These are phyloP conservation scores for Spongospora subterranea DNA, from an alignment of 208 protist species.

Conservation along the genomic window DNA sequence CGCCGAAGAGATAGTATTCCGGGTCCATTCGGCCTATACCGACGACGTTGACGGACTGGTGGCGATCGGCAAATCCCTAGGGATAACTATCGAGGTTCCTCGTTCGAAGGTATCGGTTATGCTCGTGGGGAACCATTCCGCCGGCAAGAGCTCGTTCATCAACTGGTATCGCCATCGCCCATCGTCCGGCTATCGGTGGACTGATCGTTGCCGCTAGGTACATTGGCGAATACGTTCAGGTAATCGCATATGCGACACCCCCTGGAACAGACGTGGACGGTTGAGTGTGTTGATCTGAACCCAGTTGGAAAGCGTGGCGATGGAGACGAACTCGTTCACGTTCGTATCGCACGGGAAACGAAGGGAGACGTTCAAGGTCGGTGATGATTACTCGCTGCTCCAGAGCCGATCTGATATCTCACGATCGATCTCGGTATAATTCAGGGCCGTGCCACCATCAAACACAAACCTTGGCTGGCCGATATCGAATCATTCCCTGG, in stretches of 20 bases:
- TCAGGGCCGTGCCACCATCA: slow-evolving; percentile 50
- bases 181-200: not conserved
- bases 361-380: not conserved
- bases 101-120: slow-evolving; percentile 22
- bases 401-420: not conserved
- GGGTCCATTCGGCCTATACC: not conserved
- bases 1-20: not conserved
- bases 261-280: too few species aligned
- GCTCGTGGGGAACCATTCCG: slow-evolving; percentile 46
- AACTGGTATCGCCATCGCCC: slow-evolving; percentile 6
- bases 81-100: not conserved
- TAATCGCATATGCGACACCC: not conserved
- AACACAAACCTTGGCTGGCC: slow-evolving; percentile 54
- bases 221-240: slow-evolving; percentile 53
- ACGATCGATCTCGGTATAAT: not conserved
- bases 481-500: slow-evolving; percentile 27
- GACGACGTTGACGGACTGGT: not conserved
- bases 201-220: slow-evolving; percentile 14
- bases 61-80: not conserved
- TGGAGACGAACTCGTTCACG: slow-evolving; percentile 54
- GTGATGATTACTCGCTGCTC: not conserved
- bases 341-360: not conserved
- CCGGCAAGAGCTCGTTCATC: slow-evolving; percentile 51
- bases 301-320: slow-evolving; percentile 44
- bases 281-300: too few species aligned